Evolutionary conservation across 306 rosid genomes (phyloP).

Genomic region (Sphenostylis stenocarpa): DNA sequence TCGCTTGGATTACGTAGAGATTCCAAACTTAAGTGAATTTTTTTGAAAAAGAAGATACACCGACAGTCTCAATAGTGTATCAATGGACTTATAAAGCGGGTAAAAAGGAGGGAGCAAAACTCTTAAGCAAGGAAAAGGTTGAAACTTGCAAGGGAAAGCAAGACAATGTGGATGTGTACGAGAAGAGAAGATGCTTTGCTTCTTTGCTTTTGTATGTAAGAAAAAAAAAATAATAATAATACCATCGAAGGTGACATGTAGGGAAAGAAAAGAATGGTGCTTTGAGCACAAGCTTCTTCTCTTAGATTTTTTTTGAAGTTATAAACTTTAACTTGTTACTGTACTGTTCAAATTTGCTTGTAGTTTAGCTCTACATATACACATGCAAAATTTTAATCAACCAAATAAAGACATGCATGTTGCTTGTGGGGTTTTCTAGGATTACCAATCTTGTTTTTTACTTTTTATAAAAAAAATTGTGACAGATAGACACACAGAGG

Average conservation of each 20-base stretch:
- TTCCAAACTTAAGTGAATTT: conserved; percentile 63
- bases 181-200: conserved; percentile 67
- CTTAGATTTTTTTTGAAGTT: not conserved
- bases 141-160: conserved; percentile 78
- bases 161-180: conserved; percentile 34
- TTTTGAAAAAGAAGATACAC: conserved; percentile 52
- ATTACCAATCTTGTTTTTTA: conserved; percentile 18
- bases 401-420: conserved; percentile 39
- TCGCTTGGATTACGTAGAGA: conserved; percentile 36
- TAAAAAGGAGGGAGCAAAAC: conserved; percentile 40
- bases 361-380: conserved; percentile 33
- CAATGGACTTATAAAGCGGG: conserved; percentile 4
- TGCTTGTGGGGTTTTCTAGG: conserved; percentile 44
- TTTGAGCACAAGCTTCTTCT: conserved; percentile 70
- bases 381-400: conserved; percentile 48
- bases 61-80: conserved; percentile 40
- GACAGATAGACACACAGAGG: not conserved
- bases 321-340: not conserved
- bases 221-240: conserved; percentile 24
- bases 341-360: conserved; percentile 25
- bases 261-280: conserved; percentile 39
- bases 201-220: conserved; percentile 50
- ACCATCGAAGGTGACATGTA: conserved; percentile 22
- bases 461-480: not conserved
- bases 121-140: conserved; percentile 60